phyloP scores from a whole-genome alignment of 345 rosid species.

The Salix viminalis region DNA sequence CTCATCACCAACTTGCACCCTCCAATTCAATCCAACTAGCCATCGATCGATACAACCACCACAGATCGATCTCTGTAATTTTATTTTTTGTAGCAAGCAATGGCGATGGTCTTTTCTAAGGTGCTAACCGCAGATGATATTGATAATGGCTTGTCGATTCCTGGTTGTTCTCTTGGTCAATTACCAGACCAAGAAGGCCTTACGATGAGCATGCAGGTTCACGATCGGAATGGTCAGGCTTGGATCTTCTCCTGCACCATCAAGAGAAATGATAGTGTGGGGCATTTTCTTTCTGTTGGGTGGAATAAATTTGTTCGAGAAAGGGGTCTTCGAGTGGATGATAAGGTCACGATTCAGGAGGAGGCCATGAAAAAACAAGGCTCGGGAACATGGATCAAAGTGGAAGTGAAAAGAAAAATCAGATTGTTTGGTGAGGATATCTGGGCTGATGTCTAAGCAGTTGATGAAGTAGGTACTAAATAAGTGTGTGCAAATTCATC shows the following conservation, averaged over 20 bases:
- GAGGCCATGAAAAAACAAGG: background rate
- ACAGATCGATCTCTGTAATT: too few species aligned
- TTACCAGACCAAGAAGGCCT: background rate
- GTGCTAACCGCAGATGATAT: background rate
- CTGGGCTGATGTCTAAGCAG: background rate
- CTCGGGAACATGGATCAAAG: background rate
- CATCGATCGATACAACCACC: too few species aligned
- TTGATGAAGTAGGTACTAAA: background rate
- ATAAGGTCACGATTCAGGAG: background rate
- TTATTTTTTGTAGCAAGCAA: background rate
- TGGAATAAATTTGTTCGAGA: constrained; percentile 7
- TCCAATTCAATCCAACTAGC: background rate
- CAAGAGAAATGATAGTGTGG: background rate
- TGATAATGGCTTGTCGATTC: background rate
- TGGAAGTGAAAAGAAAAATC: constrained; percentile 8
- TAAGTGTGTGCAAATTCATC: too few species aligned
- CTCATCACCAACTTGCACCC: background rate
- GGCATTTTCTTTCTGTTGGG: background rate
- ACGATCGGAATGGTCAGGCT: background rate
- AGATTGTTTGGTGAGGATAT: constrained; percentile 14
- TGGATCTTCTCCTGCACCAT: constrained; percentile 7
- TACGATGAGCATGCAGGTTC: background rate
- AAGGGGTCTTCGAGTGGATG: background rate
- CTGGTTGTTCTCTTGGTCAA: background rate
- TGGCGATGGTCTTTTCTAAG: constrained; percentile 1